phyloP scores from a whole-genome alignment of 1,139 yeast genomes.

The Eremothecium cymbalariae region DNA sequence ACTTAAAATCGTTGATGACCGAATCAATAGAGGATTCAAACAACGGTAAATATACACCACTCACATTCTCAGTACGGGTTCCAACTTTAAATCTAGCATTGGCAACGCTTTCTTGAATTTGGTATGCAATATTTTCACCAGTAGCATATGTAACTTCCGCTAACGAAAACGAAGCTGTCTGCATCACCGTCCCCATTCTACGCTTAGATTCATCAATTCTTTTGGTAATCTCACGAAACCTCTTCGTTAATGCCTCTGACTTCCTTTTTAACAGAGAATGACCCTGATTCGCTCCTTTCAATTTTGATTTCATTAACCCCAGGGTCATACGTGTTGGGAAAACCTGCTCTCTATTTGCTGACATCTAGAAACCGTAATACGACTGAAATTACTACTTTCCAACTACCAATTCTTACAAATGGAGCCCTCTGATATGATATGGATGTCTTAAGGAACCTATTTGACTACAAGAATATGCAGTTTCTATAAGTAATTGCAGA shows the following conservation, averaged over 20 bases:
- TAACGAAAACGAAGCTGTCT: conserved; percentile 91
- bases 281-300: conserved; percentile 97
- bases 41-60: conserved; percentile 91
- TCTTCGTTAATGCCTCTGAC: conserved; percentile 91
- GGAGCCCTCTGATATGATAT: too few species aligned
- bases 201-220: conserved; percentile 91
- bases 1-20: conserved; percentile 81
- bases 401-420: too few species aligned
- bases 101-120: conserved; percentile 89
- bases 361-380: too few species aligned
- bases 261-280: conserved; percentile 88
- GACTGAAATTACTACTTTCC: too few species aligned
- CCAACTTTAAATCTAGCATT: conserved; percentile 83
- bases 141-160: conserved; percentile 98
- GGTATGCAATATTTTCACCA: conserved; percentile 89
- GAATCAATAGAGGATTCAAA: conserved; percentile 81
- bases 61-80: conserved; percentile 91
- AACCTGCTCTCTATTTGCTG: conserved; percentile 61
- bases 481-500: too few species aligned
- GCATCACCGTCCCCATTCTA: conserved; percentile 98
- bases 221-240: conserved; percentile 91
- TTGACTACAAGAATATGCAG: too few species aligned
- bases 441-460: too few species aligned
- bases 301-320: conserved; percentile 87
- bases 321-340: conserved; percentile 97